Evolutionary conservation across 1,284 basidiomycete genomes (phyloP).

Genomic region (Apiotrichum gracile): DNA sequence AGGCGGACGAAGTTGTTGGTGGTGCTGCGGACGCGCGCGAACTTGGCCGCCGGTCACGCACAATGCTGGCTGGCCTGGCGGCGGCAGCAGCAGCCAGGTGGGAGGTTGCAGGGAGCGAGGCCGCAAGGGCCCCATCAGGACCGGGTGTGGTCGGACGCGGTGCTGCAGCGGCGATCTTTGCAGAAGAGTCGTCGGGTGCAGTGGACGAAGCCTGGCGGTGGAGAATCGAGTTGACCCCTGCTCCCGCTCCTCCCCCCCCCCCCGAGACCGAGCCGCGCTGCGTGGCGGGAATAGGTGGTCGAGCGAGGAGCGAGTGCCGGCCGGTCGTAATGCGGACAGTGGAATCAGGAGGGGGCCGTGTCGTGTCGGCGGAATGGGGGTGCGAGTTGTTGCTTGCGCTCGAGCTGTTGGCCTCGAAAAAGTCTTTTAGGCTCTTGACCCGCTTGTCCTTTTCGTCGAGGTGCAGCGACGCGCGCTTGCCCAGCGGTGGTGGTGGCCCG

Average conservation of each 20-base stretch:
- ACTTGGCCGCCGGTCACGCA: neutral
- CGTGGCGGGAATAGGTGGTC: neutral
- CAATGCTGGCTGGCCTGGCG: neutral
- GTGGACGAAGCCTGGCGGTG: too few relatives aligned
- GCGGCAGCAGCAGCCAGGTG: neutral
- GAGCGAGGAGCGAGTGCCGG: neutral
- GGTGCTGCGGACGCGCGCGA: neutral
- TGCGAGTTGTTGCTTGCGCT: neutral
- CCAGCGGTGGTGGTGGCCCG: neutral
- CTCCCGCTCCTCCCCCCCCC: too few relatives aligned
- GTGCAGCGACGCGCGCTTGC: neutral
- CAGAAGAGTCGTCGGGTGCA: neutral
- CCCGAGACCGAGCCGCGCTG: neutral
- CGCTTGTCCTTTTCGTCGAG: constrained; percentile 10
- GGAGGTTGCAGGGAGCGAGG: neutral
- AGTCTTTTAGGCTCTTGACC: neutral
- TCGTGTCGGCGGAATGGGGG: neutral
- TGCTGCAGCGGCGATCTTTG: neutral
- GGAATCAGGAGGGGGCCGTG: neutral
- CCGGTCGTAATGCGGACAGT: neutral
- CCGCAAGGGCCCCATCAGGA: neutral
- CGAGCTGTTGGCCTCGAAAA: neutral
- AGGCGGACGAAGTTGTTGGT: neutral
- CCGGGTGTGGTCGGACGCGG: neutral
- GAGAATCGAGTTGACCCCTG: too few relatives aligned